Evolutionary conservation across 352 stramenopile species (phyloP), one percentile per base, ranked within the genome.

Genomic region (Albugo candida): DNA sequence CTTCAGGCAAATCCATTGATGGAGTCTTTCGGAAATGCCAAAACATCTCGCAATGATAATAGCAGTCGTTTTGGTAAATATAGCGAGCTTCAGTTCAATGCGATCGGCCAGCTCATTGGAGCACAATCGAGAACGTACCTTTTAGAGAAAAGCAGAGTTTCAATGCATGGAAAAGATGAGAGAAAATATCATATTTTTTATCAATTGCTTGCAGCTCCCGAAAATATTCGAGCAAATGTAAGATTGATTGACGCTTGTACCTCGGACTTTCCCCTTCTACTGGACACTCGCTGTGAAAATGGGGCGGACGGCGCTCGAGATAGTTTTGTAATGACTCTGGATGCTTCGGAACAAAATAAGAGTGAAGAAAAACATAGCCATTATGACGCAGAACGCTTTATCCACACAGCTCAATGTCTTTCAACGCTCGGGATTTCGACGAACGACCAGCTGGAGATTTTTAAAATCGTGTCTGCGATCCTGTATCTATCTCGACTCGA

Each of bases 141-240:
- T 55, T 63, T 93, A 18, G 80, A 93, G 56, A 93, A 93, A 53
- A 83, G 74, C 27, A 73, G 79, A 27, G 92, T 73, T 54, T 97
- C 51, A 60, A 88, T 70, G 27, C 92, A 97, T 63, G 77, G 73
- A n/a, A 47, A 82, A 41, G 83, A 83, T 13, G 94, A 98, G 61
- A 70, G 95, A 44, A 98, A 98, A 67, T 99, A 97, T 74, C 94
- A 99, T 65, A 95, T 98, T 46, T 98, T 99, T 60, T 99, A 98
- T 69, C 82, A 98, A 54, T 56, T 98, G 31, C 61, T 89, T 11
- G 71, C 74, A 13, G 65, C 72, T 0, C 58, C 61, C 0, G 65
- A 68, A 13, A 59, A 75, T 27, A 63, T 69, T 47, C 77, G 61
- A 10, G 47, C 62, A 18, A 65, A 73, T 27, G 65, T 87, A 8